These are phyloP conservation scores for Exobasidium cylindrosporum DNA, from an alignment of 1,284 basidiomycete species.

Conservation along the genomic window DNA sequence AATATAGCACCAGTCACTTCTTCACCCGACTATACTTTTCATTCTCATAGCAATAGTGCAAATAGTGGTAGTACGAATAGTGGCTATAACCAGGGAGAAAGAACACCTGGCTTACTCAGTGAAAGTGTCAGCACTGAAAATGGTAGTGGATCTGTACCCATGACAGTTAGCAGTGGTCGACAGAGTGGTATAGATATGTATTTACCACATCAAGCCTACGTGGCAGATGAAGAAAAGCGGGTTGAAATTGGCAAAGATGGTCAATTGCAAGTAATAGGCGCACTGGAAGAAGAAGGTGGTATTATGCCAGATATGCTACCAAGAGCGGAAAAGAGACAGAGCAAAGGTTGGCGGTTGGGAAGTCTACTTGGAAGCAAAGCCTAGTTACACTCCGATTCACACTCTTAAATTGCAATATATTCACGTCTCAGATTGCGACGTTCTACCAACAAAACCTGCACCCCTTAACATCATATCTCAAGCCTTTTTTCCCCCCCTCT, in stretches of 20 bases:
- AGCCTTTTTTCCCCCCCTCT: too few species aligned
- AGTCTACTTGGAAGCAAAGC: not conserved
- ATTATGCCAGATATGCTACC: not conserved
- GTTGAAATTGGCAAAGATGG: not conserved
- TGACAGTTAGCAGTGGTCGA: not conserved
- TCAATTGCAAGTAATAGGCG: not conserved
- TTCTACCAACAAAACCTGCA: too few species aligned
- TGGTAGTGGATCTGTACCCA: not conserved
- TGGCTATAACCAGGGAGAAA: not conserved
- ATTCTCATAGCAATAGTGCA: not conserved
- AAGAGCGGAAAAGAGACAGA: not conserved
- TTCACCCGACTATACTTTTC: too few species aligned
- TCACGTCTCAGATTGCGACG: too few species aligned
- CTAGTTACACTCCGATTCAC: not conserved
- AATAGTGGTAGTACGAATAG: not conserved
- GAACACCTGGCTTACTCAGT: not conserved
- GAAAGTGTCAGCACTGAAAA: not conserved
- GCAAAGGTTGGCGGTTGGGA: not conserved
- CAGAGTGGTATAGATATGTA: not conserved
- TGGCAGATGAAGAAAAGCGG: not conserved
- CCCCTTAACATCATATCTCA: too few species aligned
- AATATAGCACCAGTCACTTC: not conserved
- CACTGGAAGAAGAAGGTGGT: not conserved
- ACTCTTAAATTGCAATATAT: too few species aligned
- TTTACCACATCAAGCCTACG: not conserved